phyloP scores from a whole-genome alignment of 176 grass and related monocot genomes.

The Musa troglodytarum region DNA sequence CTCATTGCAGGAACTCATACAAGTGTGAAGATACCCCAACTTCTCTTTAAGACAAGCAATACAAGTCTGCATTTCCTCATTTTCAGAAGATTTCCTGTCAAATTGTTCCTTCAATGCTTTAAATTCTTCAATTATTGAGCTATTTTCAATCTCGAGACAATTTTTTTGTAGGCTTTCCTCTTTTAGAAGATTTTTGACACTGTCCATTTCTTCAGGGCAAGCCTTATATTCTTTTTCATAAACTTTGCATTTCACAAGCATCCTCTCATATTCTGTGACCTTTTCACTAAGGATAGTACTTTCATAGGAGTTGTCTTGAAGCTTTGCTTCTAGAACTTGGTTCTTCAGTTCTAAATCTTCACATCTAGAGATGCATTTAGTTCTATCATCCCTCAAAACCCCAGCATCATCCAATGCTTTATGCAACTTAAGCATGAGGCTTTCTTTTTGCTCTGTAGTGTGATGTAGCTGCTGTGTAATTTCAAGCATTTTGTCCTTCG shows the following conservation, averaged over 20 bases:
- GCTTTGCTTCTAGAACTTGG: conserved; percentile 74
- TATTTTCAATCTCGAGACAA: conserved; percentile 48
- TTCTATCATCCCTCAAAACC: conserved; percentile 55
- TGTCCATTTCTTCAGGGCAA: conserved; percentile 56
- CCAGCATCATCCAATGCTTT: conserved; percentile 47
- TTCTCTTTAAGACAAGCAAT: conserved; percentile 36
- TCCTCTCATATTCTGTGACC: conserved; percentile 33
- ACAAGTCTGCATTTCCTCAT: conserved; percentile 35
- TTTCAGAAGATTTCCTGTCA: conserved; percentile 38
- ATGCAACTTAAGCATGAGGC: conserved; percentile 39
- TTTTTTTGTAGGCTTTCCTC: conserved; percentile 49
- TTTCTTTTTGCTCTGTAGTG: conserved; percentile 48
- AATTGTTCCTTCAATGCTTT: conserved; percentile 54
- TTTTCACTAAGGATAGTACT: conserved; percentile 41
- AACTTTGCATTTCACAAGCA: conserved; percentile 33
- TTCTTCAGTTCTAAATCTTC: conserved; percentile 64
- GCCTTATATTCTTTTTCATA: conserved; percentile 49
- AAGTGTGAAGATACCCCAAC: conserved; percentile 22
- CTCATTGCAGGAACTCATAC: conserved; percentile 42
- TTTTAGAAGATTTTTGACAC: conserved; percentile 49
- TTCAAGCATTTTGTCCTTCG: conserved; percentile 44
- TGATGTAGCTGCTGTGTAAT: conserved; percentile 55
- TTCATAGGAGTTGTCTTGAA: conserved; percentile 53
- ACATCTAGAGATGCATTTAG: conserved; percentile 53
- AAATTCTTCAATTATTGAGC: conserved; percentile 33